Conservation (phyloP, 345 rosid genomes). For the Rhodamnia argentea region DNA sequence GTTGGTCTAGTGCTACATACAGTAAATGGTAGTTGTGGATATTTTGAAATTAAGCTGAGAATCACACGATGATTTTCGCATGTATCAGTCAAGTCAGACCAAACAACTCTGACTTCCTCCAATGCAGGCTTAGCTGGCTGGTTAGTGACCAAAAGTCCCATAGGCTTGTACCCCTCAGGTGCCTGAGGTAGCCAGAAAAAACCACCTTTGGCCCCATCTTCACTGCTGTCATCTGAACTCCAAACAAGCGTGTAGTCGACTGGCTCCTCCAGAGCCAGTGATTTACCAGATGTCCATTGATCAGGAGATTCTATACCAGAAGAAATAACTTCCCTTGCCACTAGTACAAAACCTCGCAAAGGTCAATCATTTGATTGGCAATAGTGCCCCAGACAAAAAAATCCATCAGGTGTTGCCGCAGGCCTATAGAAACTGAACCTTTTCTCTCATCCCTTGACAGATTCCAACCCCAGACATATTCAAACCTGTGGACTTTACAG, state of each 20-base stretch:
- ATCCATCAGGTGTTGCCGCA: slow-evolving; percentile 48
- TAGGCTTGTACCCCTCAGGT: slow-evolving; percentile 55
- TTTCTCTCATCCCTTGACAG: slow-evolving; percentile 25
- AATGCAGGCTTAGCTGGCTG: slow-evolving; percentile 41
- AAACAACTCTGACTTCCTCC: slow-evolving; percentile 65
- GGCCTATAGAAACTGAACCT: slow-evolving; percentile 58
- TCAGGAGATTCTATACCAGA: slow-evolving; percentile 2
- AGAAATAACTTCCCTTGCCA: slow-evolving; percentile 34
- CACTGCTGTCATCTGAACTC: slow-evolving; percentile 45
- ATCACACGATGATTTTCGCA: slow-evolving; percentile 42
- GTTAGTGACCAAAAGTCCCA: slow-evolving; percentile 64
- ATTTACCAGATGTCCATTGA: background rate
- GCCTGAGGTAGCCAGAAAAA: slow-evolving; percentile 80
- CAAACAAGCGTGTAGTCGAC: slow-evolving; percentile 51
- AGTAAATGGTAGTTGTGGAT: slow-evolving; percentile 31
- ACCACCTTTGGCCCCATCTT: slow-evolving; percentile 24
- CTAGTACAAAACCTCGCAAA: slow-evolving; percentile 45
- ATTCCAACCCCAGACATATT: slow-evolving; percentile 52
- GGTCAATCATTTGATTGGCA: slow-evolving; percentile 42
- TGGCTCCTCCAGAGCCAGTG: slow-evolving; percentile 53
- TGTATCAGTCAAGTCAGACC: slow-evolving; percentile 61
- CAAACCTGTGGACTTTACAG: slow-evolving; percentile 33
- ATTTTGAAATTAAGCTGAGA: slow-evolving; percentile 19
- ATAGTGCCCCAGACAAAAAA: slow-evolving; percentile 63
- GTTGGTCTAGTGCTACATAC: slow-evolving; percentile 64